phyloP scores from a whole-genome alignment of 345 rosid genomes.

The Arabis hirsuta region DNA sequence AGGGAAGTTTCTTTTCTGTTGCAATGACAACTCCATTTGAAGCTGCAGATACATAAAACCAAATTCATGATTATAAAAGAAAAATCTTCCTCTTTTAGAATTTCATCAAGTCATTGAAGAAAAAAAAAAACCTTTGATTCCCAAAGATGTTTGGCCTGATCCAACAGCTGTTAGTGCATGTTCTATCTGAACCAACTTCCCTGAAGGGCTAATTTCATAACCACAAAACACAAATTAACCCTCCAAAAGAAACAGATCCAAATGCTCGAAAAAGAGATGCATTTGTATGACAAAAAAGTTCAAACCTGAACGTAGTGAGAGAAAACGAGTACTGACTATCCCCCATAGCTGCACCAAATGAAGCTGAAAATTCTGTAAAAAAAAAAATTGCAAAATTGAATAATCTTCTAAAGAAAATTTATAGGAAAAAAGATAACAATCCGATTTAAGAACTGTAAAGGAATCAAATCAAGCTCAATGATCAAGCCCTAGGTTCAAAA shows the following conservation, averaged over 20 bases:
- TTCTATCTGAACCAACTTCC: slow-evolving; percentile 97
- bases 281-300: background rate
- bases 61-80: background rate
- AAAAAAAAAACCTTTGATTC: slow-evolving; percentile 70
- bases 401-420: background rate
- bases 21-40: slow-evolving; percentile 97
- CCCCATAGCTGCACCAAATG: slow-evolving; percentile 58
- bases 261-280: background rate
- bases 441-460: background rate
- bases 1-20: slow-evolving; percentile 90
- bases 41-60: slow-evolving; percentile 53
- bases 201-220: slow-evolving; percentile 69
- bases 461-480: background rate
- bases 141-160: slow-evolving; percentile 93
- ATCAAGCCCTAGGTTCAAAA: slow-evolving; percentile 1
- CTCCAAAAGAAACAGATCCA: background rate
- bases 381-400: background rate
- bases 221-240: slow-evolving; percentile 12
- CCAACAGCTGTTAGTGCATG: slow-evolving; percentile 95
- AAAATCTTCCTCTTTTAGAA: background rate
- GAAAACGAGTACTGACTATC: slow-evolving; percentile 98
- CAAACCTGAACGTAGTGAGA: slow-evolving; percentile 90
- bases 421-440: background rate
- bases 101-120: background rate
- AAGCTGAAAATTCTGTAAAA: slow-evolving; percentile 13